Evolutionary conservation across 2,329 filamentous ascomycete species (phyloP).

Genomic region (Aspergillus alliaceus): DNA sequence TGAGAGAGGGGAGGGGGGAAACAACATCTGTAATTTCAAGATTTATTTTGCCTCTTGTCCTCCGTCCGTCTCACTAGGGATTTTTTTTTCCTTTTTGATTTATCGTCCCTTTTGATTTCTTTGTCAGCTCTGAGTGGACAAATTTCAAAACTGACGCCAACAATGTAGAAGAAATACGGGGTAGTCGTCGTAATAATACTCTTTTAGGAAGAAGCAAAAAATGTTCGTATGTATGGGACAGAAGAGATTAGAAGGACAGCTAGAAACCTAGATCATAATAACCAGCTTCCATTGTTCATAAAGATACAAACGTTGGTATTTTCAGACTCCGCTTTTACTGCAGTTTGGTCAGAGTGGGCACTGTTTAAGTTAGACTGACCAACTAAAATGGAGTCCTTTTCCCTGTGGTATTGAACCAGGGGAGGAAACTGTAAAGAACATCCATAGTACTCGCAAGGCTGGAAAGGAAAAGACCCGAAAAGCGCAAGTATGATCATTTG

Average conservation of each 20-base stretch:
- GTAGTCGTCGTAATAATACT: slow-evolving; percentile 1
- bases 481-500: background rate
- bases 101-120: background rate
- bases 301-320: slow-evolving; percentile 25
- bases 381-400: slow-evolving; percentile 17
- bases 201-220: slow-evolving; percentile 2
- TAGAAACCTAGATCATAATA: slow-evolving; percentile 6
- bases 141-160: background rate
- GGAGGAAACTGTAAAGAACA: background rate
- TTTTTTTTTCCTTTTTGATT: background rate
- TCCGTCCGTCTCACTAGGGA: slow-evolving; percentile 4
- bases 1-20: slow-evolving; percentile 6
- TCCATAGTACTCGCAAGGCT: slow-evolving; percentile 5
- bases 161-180: slow-evolving; percentile 2
- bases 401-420: slow-evolving; percentile 5
- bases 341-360: slow-evolving; percentile 17
- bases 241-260: slow-evolving; percentile 8
- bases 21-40: slow-evolving; percentile 14
- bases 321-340: slow-evolving; percentile 17
- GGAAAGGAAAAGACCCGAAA: slow-evolving; percentile 7
- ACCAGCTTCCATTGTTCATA: slow-evolving; percentile 6
- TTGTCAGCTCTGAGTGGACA: slow-evolving; percentile 3
- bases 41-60: slow-evolving; percentile 9
- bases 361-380: slow-evolving; percentile 7
- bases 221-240: slow-evolving; percentile 5